Conservation (phyloP, 2,329 filamentous ascomycete species). For the Pestalotiopsis sp. region DNA sequence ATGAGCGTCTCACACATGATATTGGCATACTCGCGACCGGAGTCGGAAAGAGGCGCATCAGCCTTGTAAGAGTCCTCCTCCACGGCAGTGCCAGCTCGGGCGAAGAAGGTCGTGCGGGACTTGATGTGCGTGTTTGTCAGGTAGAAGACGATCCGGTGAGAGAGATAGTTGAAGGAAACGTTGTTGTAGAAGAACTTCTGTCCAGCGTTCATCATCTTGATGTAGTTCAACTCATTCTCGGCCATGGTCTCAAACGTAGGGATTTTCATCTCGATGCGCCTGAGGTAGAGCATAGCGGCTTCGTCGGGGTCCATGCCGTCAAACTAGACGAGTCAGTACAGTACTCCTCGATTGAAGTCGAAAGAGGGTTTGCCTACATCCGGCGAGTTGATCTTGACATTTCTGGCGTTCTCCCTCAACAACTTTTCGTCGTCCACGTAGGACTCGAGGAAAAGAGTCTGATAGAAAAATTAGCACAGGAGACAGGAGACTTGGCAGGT, state of each 20-base stretch:
- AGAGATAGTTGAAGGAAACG: conserved; percentile 93
- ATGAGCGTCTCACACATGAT: conserved; percentile 86
- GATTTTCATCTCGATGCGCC: conserved; percentile 88
- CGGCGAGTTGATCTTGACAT: conserved; percentile 96
- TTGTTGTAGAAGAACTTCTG: conserved; percentile 95
- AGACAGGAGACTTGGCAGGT: neutral
- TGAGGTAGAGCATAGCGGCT: conserved; percentile 88
- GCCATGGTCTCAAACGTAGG: conserved; percentile 97
- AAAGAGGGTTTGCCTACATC: conserved; percentile 62
- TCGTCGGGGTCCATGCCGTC: conserved; percentile 89
- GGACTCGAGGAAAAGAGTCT: conserved; percentile 97
- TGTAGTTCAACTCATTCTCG: conserved; percentile 91
- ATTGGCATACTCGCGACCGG: conserved; percentile 78
- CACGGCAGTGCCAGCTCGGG: conserved; percentile 81
- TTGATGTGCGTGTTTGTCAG: conserved; percentile 98
- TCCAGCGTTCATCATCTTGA: conserved; percentile 99
- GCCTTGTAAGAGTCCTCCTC: conserved; percentile 91
- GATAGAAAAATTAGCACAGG: conserved; percentile 7
- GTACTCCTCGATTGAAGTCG: neutral
- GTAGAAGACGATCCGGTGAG: conserved; percentile 97
- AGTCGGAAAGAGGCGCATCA: conserved; percentile 80
- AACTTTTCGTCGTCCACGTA: conserved; percentile 92
- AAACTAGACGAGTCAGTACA: conserved; percentile 58
- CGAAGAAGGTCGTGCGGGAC: conserved; percentile 90
- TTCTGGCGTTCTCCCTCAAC: conserved; percentile 93